Base-by-base conservation (phyloP, 2,329 filamentous ascomycete genomes). In the Calonectria crousiana region DNA sequence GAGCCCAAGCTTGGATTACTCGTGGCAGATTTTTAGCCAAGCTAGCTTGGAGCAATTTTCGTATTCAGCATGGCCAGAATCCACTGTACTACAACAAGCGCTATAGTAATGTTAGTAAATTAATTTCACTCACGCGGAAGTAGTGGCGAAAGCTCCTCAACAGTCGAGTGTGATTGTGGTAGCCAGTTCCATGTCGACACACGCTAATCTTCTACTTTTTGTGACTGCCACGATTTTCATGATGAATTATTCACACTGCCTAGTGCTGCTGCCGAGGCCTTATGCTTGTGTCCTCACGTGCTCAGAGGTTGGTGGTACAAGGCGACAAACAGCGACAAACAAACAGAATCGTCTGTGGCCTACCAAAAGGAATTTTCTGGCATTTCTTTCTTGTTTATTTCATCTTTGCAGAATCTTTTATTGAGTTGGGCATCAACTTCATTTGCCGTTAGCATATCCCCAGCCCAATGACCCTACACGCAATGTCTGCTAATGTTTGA, bases 1-100 rank as follows among this genome's bases (percentile, higher is more conserved):
- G 10, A 64, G 51, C 16, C 47, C 65, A 4, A 51, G 72, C 23
- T 23, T 72, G 2, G 69, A 74, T 38, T 72, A 66, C 23, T 74
- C 69, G 20, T 74, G 73, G 69, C 65, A 72, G 32, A 74, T 69
- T 26, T 72, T 72, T n/a, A 68, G 51, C 38, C 67, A 72, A 11
- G 69, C 65, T 32, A 72, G 69, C 28, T 51, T 72, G 28, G 62
- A 74, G 16, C 69, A 72, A 34, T 20, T 74, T 20, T 32, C 52
- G 6, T 72, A 62, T 26, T 41, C 53, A 14, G 28, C n/a, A 30
- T 62, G 64, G 64, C 62, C 64, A 10, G 53, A 52, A 14, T 52
- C 69, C 4, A 58, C 53, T 16, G 64, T 51, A 13, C 10, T 72
- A 20, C 28, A 72, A 13, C 34, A 30, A 51, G 8, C 28, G 9